Evolutionary conservation across 495 filamentous ascomycete genomes (phyloP).

Genomic region (Lophiostoma macrostomum): DNA sequence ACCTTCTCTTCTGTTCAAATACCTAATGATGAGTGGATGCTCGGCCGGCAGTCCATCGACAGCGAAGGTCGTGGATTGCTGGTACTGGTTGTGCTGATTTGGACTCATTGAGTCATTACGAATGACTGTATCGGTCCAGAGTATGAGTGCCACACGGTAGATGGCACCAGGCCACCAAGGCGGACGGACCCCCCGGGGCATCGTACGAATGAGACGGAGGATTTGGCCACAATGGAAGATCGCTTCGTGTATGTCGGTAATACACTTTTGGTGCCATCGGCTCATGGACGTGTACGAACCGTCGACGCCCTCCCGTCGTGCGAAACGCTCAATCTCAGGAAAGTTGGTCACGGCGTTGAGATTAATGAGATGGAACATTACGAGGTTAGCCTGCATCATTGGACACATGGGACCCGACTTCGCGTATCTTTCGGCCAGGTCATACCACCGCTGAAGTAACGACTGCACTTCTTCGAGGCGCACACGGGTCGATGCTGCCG

Average conservation of each 20-base stretch:
- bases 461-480: constrained; percentile 55
- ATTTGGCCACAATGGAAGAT: constrained; percentile 62
- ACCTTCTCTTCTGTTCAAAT: constrained; percentile 42
- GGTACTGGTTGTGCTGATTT: constrained; percentile 19
- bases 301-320: constrained; percentile 51
- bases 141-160: constrained; percentile 41
- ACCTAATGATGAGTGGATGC: constrained; percentile 41
- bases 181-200: constrained; percentile 41
- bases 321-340: constrained; percentile 56
- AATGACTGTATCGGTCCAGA: constrained; percentile 41
- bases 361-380: constrained; percentile 61
- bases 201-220: constrained; percentile 47
- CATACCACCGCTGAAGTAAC: constrained; percentile 58
- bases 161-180: constrained; percentile 45
- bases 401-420: constrained; percentile 40
- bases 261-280: constrained; percentile 50
- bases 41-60: constrained; percentile 40
- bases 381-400: constrained; percentile 54
- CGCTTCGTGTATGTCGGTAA: constrained; percentile 54
- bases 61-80: constrained; percentile 35
- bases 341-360: constrained; percentile 60
- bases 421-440: constrained; percentile 46
- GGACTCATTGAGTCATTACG: constrained; percentile 36
- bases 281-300: constrained; percentile 49
- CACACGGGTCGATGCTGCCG: constrained; percentile 50